Conservation (phyloP, 1,284 basidiomycete genomes). For the Bjerkandera adusta region DNA sequence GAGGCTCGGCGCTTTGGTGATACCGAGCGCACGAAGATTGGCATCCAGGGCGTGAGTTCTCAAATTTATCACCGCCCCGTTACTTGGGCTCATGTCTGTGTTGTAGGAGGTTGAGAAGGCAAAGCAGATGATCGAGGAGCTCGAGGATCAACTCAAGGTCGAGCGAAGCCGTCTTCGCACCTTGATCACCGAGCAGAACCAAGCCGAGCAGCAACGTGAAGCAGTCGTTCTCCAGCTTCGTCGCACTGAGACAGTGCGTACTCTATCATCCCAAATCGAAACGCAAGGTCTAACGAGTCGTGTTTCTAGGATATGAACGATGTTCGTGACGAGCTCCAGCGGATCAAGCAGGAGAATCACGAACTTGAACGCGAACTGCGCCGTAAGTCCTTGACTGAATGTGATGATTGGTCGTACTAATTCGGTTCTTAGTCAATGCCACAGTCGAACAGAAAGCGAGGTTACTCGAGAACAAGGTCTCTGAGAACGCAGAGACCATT, state of each 20-base stretch:
- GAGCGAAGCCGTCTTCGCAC: slow-evolving; percentile 64
- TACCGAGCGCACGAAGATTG: slow-evolving; percentile 45
- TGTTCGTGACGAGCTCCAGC: slow-evolving; percentile 63
- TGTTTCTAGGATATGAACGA: slow-evolving; percentile 68
- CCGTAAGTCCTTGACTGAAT: slow-evolving; percentile 38
- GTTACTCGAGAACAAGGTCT: slow-evolving; percentile 57
- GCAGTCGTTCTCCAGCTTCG: slow-evolving; percentile 59
- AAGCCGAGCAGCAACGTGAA: slow-evolving; percentile 59
- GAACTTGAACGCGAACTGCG: slow-evolving; percentile 67
- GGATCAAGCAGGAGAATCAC: slow-evolving; percentile 65
- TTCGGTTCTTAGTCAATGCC: slow-evolving; percentile 42
- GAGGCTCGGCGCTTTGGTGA: slow-evolving; percentile 53
- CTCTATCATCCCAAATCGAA: background rate
- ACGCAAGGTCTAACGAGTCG: background rate
- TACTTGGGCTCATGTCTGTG: too few species aligned
- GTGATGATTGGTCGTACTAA: background rate
- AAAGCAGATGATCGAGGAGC: slow-evolving; percentile 57
- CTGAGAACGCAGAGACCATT: slow-evolving; percentile 65
- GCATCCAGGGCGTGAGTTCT: slow-evolving; percentile 51
- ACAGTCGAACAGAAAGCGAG: slow-evolving; percentile 70
- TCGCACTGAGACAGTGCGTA: slow-evolving; percentile 63
- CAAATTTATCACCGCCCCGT: background rate
- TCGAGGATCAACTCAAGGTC: slow-evolving; percentile 64
- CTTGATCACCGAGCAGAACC: slow-evolving; percentile 60
- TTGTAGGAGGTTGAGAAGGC: slow-evolving; percentile 68